phyloP scores from a whole-genome alignment of 169 alveolate species.

The Plasmodium coatneyi region DNA sequence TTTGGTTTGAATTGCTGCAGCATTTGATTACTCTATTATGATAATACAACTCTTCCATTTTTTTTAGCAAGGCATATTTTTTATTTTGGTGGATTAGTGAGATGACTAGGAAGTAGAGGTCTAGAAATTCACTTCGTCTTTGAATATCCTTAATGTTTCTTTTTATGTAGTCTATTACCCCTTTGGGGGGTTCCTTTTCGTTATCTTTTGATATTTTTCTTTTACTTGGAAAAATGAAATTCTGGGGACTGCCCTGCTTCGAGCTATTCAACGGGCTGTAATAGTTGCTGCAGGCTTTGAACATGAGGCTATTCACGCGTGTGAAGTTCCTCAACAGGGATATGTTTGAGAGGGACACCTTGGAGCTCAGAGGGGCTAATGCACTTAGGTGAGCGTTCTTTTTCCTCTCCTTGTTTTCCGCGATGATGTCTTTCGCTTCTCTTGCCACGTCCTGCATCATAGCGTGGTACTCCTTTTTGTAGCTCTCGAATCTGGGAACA shows the following conservation, averaged over 20 bases:
- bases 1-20: constrained; percentile 18
- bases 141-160: constrained; percentile 43
- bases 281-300: constrained; percentile 37
- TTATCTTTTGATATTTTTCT: neutral
- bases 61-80: constrained; percentile 48
- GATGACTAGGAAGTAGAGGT: constrained; percentile 22
- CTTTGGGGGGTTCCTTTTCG: neutral
- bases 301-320: constrained; percentile 48
- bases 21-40: constrained; percentile 29
- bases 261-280: constrained; percentile 33
- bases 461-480: neutral
- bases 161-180: constrained; percentile 22
- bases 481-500: neutral
- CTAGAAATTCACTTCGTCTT: constrained; percentile 54
- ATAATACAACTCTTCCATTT: constrained; percentile 59
- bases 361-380: neutral
- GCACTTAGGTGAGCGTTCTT: neutral
- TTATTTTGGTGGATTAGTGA: constrained; percentile 34
- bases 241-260: neutral
- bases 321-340: constrained; percentile 38
- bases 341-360: constrained; percentile 14
- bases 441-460: constrained; percentile 4
- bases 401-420: neutral
- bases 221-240: neutral
- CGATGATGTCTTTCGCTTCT: constrained; percentile 16